Evolutionary conservation across 2,329 filamentous ascomycete genomes (phyloP).

Genomic region (Tolypocladium guangdongense): DNA sequence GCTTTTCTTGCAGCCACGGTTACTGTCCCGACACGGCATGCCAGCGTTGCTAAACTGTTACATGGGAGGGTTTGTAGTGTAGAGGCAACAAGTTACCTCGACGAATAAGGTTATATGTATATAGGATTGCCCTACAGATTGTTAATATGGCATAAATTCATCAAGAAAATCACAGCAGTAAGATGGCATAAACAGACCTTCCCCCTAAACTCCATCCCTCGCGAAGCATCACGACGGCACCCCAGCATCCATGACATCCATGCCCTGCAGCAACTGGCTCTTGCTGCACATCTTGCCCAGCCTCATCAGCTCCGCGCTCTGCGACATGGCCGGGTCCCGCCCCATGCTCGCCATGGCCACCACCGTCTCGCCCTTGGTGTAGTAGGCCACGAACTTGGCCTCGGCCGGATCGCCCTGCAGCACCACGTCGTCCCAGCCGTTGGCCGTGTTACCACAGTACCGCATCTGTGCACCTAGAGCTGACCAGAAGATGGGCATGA

Average conservation of each 20-base stretch:
- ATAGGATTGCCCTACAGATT: no score
- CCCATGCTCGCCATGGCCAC: conserved; percentile 89
- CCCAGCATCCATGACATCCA: conserved; percentile 36
- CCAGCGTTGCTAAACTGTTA: conserved; percentile 2
- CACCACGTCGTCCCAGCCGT: conserved; percentile 79
- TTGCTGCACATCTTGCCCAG: conserved; percentile 73
- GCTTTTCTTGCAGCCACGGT: conserved; percentile 32
- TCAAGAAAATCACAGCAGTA: no score
- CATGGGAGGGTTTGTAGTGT: no score
- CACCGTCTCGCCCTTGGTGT: conserved; percentile 73
- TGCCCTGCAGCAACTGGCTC: conserved; percentile 57
- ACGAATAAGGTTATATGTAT: no score
- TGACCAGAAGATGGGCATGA: conserved; percentile 96
- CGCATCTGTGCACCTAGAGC: conserved; percentile 80
- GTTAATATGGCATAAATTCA: no score
- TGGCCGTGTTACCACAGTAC: conserved; percentile 78
- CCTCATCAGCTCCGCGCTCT: conserved; percentile 78
- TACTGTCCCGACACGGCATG: conserved; percentile 30
- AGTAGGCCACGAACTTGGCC: conserved; percentile 81
- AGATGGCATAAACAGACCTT: no score
- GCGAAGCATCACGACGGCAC: neutral
- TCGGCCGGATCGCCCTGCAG: conserved; percentile 67
- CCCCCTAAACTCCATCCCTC: neutral
- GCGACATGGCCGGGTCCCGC: conserved; percentile 74
- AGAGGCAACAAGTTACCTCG: no score